Base-by-base conservation (phyloP, 1,284 basidiomycete genomes). In the Apiotrichum sp. region DNA sequence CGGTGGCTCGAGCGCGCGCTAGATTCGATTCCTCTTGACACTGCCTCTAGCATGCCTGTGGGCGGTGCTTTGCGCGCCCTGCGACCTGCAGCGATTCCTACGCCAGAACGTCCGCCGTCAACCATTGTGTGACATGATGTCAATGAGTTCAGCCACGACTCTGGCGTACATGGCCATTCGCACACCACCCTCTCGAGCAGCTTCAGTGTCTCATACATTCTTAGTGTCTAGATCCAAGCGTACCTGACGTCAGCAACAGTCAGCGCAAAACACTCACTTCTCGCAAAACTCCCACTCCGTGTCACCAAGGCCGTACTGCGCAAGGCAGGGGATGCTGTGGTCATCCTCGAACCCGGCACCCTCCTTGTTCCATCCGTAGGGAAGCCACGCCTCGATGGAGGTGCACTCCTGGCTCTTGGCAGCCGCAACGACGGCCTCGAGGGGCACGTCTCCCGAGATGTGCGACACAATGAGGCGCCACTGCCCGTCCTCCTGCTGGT, bases 231-330 rank as follows among this genome's bases (percentile, higher is more conserved):
- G 46, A 54, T 52, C 50, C 50, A 58, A 14, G 53, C 45, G 31
- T 55, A 58, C 47, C 57, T 58, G 42, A 29, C 2, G 47, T 58
- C 53, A 58, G 57, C 33, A 2, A 6, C 35, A 36, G 35, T 36
- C 35, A 6, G 7, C 7, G 7, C 35, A 36, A 6, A 36, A 6
- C 35, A 36, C 35, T 36, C 35, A 61, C 59, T 52, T 50, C 40
- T 61, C 55, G 6, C 39, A 31, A 16, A 39, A 55, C 53, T 52
- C 50, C 59, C 59, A 61, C 35, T 61, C 59, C 14, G 57, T 39
- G 16, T 54, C 32, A 2, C 40, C 40, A 8, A 52, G 11, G 6
- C 52, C 55, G 41, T 61, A 61, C 45, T 32, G 16, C 13, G 59
- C 59, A 14, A 61, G 36, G 22, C 48, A 47, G 6, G 55, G 22